Conservation (phyloP, 1,284 basidiomycete genomes). For the Cryptococcus deneoformans region DNA sequence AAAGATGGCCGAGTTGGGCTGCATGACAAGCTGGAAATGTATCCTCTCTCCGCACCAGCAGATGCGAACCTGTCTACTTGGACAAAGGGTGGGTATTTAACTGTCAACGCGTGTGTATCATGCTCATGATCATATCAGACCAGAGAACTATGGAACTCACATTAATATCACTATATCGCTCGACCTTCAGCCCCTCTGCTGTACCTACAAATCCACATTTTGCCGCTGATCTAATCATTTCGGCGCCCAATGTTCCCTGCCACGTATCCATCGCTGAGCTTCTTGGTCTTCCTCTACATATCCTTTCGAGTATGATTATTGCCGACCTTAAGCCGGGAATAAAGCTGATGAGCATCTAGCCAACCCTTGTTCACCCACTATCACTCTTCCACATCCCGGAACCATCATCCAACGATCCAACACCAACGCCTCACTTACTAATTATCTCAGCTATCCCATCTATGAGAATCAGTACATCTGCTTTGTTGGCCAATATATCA, state of each 20-base stretch:
- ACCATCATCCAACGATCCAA: constrained; percentile 59
- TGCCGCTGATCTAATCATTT: constrained; percentile 62
- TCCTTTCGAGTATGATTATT: constrained; percentile 57
- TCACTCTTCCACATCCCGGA: constrained; percentile 62
- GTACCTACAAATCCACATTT: constrained; percentile 59
- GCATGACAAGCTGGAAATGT: constrained; percentile 38
- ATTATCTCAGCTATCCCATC: constrained; percentile 59
- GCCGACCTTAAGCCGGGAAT: neutral
- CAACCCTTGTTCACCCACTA: constrained; percentile 68
- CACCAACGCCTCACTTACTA: constrained; percentile 56
- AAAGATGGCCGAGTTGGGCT: constrained; percentile 52
- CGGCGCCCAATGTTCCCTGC: constrained; percentile 63
- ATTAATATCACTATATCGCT: no score
- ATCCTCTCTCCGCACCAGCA: constrained; percentile 6
- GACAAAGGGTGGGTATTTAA: constrained; percentile 21
- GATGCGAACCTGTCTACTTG: constrained; percentile 42
- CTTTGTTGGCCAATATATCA: neutral
- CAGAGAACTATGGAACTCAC: constrained; percentile 43
- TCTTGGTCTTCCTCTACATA: constrained; percentile 58
- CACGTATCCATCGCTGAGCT: constrained; percentile 65
- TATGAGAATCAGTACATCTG: constrained; percentile 53
- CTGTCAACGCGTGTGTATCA: constrained; percentile 39
- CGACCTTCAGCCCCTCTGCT: constrained; percentile 47
- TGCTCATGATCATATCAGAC: constrained; percentile 42
- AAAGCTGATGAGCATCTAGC: constrained; percentile 44